phyloP scores from a whole-genome alignment of 2,329 filamentous ascomycete species.

The Epicoccum nigrum region DNA sequence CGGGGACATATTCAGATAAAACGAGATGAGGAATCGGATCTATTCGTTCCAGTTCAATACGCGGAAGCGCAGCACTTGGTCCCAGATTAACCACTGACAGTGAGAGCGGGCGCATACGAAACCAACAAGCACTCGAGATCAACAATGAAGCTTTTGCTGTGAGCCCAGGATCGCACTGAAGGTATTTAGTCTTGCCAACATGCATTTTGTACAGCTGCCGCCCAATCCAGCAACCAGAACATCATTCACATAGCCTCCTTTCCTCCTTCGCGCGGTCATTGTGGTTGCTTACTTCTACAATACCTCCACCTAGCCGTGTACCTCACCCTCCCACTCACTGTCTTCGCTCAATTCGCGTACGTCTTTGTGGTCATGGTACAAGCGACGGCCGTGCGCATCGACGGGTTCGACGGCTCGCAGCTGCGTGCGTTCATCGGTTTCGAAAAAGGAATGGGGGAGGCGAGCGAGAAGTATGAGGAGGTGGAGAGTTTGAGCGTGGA shows the following conservation, averaged over 20 bases:
- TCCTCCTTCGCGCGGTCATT: background rate
- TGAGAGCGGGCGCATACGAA: too few relatives aligned
- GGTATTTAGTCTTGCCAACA: too few relatives aligned
- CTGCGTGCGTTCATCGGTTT: conserved; percentile 5
- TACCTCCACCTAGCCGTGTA: background rate
- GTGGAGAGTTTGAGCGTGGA: background rate
- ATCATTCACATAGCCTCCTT: background rate
- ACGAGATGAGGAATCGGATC: too few relatives aligned
- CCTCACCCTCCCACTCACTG: conserved; percentile 7
- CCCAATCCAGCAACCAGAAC: background rate
- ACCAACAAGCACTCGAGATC: too few relatives aligned
- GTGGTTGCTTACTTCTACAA: conserved; percentile 1
- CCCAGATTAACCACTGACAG: too few relatives aligned
- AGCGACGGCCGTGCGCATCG: background rate
- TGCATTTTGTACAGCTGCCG: background rate
- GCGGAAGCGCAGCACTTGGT: too few relatives aligned
- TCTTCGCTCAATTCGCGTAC: conserved; percentile 20
- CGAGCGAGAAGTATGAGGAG: background rate
- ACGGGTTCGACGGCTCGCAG: conserved; percentile 5
- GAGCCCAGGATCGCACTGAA: too few relatives aligned
- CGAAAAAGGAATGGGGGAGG: conserved; percentile 3
- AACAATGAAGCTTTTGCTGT: too few relatives aligned
- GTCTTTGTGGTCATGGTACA: conserved; percentile 18
- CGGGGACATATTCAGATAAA: too few relatives aligned
- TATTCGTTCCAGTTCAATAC: too few relatives aligned